Evolutionary conservation across 139 green algal genomes (phyloP), one percentile per base, ranked within the genome.

Genomic region (Haematococcus lacustris): DNA sequence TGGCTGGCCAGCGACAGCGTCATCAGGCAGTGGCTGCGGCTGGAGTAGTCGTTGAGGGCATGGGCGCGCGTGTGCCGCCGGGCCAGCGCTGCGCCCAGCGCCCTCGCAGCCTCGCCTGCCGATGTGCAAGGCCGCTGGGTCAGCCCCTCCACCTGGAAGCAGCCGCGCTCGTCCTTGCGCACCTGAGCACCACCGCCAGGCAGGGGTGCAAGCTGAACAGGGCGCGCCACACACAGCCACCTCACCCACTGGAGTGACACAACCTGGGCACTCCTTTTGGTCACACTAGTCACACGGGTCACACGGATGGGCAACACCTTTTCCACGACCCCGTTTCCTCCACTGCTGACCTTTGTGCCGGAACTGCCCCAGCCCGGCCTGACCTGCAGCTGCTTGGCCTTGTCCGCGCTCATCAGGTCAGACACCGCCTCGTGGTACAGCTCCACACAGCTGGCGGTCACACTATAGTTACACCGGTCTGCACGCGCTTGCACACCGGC

Each of bases 341-440:
- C n/a, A n/a, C n/a, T n/a, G n/a, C n/a, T n/a, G n/a, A n/a, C n/a
- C n/a, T n/a, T n/a, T n/a, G n/a, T n/a, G n/a, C n/a, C n/a, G n/a
- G n/a, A n/a, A n/a, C n/a, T n/a, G n/a, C n/a, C n/a, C n/a, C n/a
- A n/a, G n/a, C n/a, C n/a, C n/a, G n/a, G n/a, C n/a, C n/a, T n/a
- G n/a, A 88, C 83, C 74, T 80, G 71, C 51, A 84, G 66, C 70
- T 74, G 28, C 72, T 76, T 81, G 39, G 7, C 65, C 39, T 74
- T 80, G 61, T 84, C 72, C 41, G 71, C 40, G 2, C 65, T 73
- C 47, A 90, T 71, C 73, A 93, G 53, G 73, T 93, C 86, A 33
- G 83, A 84, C 4, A 89, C 85, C 21, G 77, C 34, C 68, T 93
- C 88, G 53, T 93, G 89, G 77, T 93, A 93, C 28, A 93, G 82